Percentiles rank a stretch among this genome's conserved stretches.
These are phyloP conservation scores for Prototheca wickerhamii DNA, from an alignment of 163 green algal genomes.

Conservation along the genomic window DNA sequence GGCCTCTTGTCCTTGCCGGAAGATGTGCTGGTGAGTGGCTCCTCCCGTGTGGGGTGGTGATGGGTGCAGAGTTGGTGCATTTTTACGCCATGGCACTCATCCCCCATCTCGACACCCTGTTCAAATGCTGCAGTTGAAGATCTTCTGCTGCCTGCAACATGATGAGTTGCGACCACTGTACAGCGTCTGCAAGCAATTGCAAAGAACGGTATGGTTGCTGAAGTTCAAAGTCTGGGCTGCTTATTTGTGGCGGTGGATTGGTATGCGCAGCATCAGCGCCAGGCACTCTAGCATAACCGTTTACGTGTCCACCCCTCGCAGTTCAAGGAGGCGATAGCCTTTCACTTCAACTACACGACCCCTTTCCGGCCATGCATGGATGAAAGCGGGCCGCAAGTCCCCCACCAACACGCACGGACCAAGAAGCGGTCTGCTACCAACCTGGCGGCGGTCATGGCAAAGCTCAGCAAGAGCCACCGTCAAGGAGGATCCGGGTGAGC, in stretches of 20 bases:
- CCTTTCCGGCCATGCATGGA: neutral
- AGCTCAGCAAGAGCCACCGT: conserved; percentile 4
- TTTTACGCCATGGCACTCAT: neutral
- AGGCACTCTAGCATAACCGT: no score
- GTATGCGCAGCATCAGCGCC: no score
- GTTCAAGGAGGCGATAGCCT: conserved; percentile 12
- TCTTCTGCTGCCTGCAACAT: conserved; percentile 34
- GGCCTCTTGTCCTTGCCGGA: conserved; percentile 36
- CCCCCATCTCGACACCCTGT: neutral
- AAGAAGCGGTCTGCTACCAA: conserved; percentile 8
- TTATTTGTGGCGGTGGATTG: no score
- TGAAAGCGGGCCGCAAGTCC: conserved; percentile 3
- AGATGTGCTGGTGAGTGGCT: conserved; percentile 35
- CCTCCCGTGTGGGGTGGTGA: neutral
- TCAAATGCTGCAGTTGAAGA: conserved; percentile 24
- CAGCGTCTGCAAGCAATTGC: conserved; percentile 30
- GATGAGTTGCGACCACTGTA: conserved; percentile 36
- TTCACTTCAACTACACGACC: conserved; percentile 31
- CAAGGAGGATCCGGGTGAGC: neutral
- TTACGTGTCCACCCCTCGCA: neutral
- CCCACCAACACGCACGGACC: conserved; percentile 9
- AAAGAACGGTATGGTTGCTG: conserved; percentile 14
- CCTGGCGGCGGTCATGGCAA: conserved; percentile 16
- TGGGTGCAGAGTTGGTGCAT: neutral
- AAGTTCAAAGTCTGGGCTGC: no score